These are phyloP conservation scores for Emericellopsis cladophorae DNA, from an alignment of 2,329 filamentous ascomycete species.

Conservation along the genomic window DNA sequence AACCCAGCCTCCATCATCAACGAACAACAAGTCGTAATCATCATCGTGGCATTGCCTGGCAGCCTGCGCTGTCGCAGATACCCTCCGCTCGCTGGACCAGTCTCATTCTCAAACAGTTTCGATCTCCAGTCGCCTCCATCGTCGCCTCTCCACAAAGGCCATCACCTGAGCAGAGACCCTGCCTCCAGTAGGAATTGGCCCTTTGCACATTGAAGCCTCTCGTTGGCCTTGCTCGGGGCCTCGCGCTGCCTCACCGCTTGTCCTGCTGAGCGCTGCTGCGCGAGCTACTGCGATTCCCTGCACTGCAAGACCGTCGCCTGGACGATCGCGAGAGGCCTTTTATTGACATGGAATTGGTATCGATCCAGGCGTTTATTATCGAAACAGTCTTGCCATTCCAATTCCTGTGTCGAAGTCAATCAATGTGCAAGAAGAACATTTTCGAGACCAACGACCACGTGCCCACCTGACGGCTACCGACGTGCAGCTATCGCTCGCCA, in stretches of 20 bases:
- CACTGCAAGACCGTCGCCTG: not conserved
- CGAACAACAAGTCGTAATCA: too few relatives aligned
- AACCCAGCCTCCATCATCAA: too few relatives aligned
- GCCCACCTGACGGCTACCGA: not conserved
- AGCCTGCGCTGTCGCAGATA: too few relatives aligned
- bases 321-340: not conserved
- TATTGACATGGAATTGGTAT: not conserved
- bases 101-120: not conserved
- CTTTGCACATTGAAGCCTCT: not conserved
- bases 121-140: not conserved
- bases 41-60: too few relatives aligned
- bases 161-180: not conserved
- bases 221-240: not conserved
- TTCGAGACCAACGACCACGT: not conserved
- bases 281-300: not conserved
- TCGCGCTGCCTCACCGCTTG: not conserved
- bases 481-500: not conserved
- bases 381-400: not conserved
- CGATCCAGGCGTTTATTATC: not conserved
- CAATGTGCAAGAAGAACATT: too few relatives aligned
- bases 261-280: not conserved
- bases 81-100: too few relatives aligned
- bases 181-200: too few relatives aligned
- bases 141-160: not conserved
- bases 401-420: not conserved